Conservation (phyloP, 352 stramenopile species). For the Pythium sp. region DNA sequence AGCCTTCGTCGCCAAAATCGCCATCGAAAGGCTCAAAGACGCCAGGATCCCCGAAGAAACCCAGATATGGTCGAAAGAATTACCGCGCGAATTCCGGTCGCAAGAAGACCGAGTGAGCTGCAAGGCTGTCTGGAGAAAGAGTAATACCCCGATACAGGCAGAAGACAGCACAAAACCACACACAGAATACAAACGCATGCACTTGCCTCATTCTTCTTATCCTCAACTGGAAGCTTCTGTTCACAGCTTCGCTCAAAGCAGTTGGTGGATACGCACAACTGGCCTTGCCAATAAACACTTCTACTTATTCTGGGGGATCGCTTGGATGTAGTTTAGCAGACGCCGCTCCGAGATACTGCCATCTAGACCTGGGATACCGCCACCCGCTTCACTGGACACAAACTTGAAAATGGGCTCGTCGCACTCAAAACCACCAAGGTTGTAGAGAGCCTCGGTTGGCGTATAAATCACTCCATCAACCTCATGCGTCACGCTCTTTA, state of each 20-base stretch:
- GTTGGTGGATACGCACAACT: conserved; percentile 8
- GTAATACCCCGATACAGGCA: background rate
- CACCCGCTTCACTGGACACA: conserved; percentile 75
- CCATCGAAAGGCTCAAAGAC: conserved; percentile 31
- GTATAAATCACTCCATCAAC: conserved; percentile 88
- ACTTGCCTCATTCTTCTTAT: conserved; percentile 16
- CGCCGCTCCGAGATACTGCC: conserved; percentile 77
- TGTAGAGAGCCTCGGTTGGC: conserved; percentile 78
- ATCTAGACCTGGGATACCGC: conserved; percentile 74
- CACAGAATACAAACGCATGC: conserved; percentile 6
- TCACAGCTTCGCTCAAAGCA: background rate
- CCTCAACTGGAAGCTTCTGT: conserved; percentile 5
- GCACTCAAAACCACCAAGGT: conserved; percentile 79
- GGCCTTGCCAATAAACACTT: conserved; percentile 18
- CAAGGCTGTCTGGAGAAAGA: background rate
- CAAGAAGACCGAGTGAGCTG: conserved; percentile 44
- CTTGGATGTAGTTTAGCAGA: conserved; percentile 77
- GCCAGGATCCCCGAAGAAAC: conserved; percentile 43
- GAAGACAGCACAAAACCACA: background rate
- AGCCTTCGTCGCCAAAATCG: conserved; percentile 25
- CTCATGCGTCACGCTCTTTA: conserved; percentile 83
- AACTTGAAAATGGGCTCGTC: conserved; percentile 89
- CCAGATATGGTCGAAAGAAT: conserved; percentile 70
- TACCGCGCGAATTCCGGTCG: conserved; percentile 66
- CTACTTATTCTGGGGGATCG: conserved; percentile 58